Conservation (phyloP, 208 protist genomes). For the Leishmania arabica region DNA sequence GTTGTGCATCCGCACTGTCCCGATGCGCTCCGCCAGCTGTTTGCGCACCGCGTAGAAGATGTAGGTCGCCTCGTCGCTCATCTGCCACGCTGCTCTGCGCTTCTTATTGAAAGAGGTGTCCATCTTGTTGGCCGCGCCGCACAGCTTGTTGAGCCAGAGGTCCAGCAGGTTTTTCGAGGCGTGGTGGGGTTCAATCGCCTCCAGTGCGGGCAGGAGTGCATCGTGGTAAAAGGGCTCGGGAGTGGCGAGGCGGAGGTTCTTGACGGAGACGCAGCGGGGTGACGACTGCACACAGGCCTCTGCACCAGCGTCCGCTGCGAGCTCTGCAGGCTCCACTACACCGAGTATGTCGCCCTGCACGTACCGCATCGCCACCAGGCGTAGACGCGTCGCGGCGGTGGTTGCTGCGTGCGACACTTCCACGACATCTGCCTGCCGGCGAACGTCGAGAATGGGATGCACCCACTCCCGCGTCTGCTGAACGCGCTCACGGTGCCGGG, state of each 20-base stretch:
- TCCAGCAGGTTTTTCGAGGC: slow-evolving; percentile 40
- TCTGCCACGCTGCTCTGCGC: slow-evolving; percentile 25
- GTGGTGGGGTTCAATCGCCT: slow-evolving; percentile 36
- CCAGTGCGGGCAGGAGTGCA: slow-evolving; percentile 35
- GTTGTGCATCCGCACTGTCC: background rate
- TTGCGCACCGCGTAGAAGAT: slow-evolving; percentile 25
- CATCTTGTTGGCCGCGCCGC: slow-evolving; percentile 32
- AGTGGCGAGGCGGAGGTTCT: slow-evolving; percentile 18
- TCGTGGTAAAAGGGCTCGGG: slow-evolving; percentile 37
- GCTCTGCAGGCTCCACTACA: slow-evolving; percentile 9
- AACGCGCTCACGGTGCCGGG: background rate
- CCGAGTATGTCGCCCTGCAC: slow-evolving; percentile 18
- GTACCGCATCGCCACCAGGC: slow-evolving; percentile 18
- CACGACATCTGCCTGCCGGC: slow-evolving; percentile 22
- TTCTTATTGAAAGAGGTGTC: slow-evolving; percentile 28
- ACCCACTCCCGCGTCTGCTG: slow-evolving; percentile 19
- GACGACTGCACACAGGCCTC: background rate
- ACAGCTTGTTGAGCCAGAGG: slow-evolving; percentile 43
- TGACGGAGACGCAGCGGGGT: slow-evolving; percentile 13
- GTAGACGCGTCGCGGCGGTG: background rate
- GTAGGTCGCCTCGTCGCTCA: slow-evolving; percentile 29
- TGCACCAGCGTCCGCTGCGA: background rate
- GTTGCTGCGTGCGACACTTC: background rate
- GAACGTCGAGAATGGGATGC: slow-evolving; percentile 46
- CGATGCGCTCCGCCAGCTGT: slow-evolving; percentile 20